Evolutionary conservation across 1,139 yeast genomes (phyloP), one percentile per base, ranked within the genome.

Genomic region (Saccharomyces hybrid): DNA sequence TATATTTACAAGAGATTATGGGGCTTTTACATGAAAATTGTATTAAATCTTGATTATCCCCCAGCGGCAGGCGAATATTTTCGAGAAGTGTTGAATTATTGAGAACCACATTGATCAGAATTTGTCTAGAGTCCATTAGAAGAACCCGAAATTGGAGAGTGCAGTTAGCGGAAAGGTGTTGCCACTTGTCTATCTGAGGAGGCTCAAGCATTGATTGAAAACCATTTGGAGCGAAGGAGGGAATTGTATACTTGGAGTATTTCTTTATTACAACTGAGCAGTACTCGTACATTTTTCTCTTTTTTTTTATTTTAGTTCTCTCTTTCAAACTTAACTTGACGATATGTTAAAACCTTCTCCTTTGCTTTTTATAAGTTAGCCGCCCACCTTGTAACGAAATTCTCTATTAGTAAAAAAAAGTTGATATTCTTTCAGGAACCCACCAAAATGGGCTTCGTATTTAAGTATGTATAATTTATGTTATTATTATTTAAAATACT

Each of bases 221-320:
- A 6, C 67, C 68, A 13, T 51, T 48, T 2, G 64, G 64, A 6
- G 65, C 67, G 9, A 54, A 54, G 7, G 60, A 57, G 5, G 54
- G 47, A 7, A 56, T 59, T 9, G 53, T 29, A 49, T 62, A 64
- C n/a, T 50, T 50, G 9, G 63, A 59, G 51, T 59, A 60, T 28
- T 55, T 29, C 32, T 54, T 60, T 23, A 57, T 49, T 31, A 41
- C 50, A 8, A 42, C 50, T 20, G 50, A 28, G 34, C 42, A 51
- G 38, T 41, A 28, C 16, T 42, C 51, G 13, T 46, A 29, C 55
- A 55, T 56, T 27, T 9, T n/a, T 6, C 25, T 23, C 25, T 25
- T 46, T 6, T 46, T 46, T 23, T 5, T 38, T 38, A 8, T 16
- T 38, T 38, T 5, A 23, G 25, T 8, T 16, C 23, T 11, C 16